These are phyloP conservation scores for Rhizopogon salebrosus DNA, from an alignment of 768 basidiomycete species.

Conservation along the genomic window DNA sequence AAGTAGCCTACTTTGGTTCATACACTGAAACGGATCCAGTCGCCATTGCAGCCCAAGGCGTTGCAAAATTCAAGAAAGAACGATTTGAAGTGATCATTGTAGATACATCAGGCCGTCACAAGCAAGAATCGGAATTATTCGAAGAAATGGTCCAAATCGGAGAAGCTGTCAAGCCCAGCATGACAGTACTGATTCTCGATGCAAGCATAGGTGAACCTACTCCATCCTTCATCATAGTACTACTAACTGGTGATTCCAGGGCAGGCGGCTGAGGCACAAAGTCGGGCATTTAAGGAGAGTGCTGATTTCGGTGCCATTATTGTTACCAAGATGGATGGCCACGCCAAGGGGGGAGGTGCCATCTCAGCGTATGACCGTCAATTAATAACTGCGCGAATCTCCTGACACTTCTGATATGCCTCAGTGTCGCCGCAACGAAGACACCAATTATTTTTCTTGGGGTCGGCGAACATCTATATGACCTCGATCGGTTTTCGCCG, in stretches of 20 bases:
- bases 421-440: conserved; percentile 94
- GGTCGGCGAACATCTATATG: conserved; percentile 95
- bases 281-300: conserved; percentile 95
- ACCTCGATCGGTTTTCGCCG: conserved; percentile 93
- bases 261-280: conserved; percentile 96
- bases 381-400: background rate
- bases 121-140: conserved; percentile 95
- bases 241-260: conserved; percentile 37
- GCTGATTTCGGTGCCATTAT: conserved; percentile 98
- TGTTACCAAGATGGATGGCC: conserved; percentile 99
- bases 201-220: conserved; percentile 82
- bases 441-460: conserved; percentile 99
- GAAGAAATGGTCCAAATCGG: conserved; percentile 98
- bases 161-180: conserved; percentile 88
- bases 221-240: background rate
- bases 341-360: conserved; percentile 97
- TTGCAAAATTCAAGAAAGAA: conserved; percentile 96
- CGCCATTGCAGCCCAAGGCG: conserved; percentile 89
- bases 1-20: conserved; percentile 97
- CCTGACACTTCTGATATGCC: background rate
- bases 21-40: conserved; percentile 99
- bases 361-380: conserved; percentile 86
- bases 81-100: conserved; percentile 98
- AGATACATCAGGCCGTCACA: conserved; percentile 95
- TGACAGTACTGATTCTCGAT: conserved; percentile 94